Evolutionary conservation across 2,329 filamentous ascomycete genomes (phyloP).

Genomic region (Leptosphaerulina australis): DNA sequence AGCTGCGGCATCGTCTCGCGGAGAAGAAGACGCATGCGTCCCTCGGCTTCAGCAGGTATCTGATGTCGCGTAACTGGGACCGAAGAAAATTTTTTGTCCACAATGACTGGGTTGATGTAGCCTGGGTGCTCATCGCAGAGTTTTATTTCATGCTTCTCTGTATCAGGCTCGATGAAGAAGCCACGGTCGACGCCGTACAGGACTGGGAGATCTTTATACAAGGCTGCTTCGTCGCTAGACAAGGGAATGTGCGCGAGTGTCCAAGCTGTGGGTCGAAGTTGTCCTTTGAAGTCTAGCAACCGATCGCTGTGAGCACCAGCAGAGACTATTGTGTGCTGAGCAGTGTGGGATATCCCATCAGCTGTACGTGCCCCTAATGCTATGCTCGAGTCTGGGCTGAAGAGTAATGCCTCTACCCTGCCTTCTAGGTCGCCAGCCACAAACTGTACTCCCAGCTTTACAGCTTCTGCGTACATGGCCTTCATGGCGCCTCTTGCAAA

Average conservation of each 20-base stretch:
- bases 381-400: slow-evolving; percentile 29
- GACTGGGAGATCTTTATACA: slow-evolving; percentile 58
- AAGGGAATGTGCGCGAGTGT: slow-evolving; percentile 60
- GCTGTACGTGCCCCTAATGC: slow-evolving; percentile 53
- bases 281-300: slow-evolving; percentile 58
- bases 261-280: slow-evolving; percentile 62
- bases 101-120: slow-evolving; percentile 56
- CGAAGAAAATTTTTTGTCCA: slow-evolving; percentile 42
- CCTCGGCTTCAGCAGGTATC: slow-evolving; percentile 56
- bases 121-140: slow-evolving; percentile 64
- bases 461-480: slow-evolving; percentile 54
- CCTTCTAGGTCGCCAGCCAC: slow-evolving; percentile 51
- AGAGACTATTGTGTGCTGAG: slow-evolving; percentile 56
- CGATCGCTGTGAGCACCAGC: slow-evolving; percentile 57
- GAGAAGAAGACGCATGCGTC: slow-evolving; percentile 56
- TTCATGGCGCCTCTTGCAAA: slow-evolving; percentile 58
- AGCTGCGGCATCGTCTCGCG: slow-evolving; percentile 61
- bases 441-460: slow-evolving; percentile 55
- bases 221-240: slow-evolving; percentile 52
- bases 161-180: slow-evolving; percentile 59
- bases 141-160: slow-evolving; percentile 54
- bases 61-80: slow-evolving; percentile 53
- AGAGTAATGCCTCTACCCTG: slow-evolving; percentile 49
- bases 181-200: slow-evolving; percentile 57
- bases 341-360: slow-evolving; percentile 51